Evolutionary conservation across 768 basidiomycete species (phyloP).

Genomic region (Phylloporus scabripes): DNA sequence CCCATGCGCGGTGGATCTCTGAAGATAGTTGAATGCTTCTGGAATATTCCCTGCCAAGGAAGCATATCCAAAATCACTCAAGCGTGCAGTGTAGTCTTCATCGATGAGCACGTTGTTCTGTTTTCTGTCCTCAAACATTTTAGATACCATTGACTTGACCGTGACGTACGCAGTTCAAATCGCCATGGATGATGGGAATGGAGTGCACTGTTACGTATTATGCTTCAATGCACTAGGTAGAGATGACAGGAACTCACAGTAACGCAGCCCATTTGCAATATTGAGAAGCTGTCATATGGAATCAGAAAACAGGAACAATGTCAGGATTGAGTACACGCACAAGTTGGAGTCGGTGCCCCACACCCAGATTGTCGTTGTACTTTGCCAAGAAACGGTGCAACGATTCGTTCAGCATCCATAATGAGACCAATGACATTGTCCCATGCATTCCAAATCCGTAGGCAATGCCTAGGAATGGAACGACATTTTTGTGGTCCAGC

Average conservation of each 20-base stretch:
- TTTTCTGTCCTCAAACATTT: not conserved
- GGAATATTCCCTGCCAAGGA: constrained; percentile 15
- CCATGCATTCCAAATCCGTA: constrained; percentile 21
- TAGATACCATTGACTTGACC: too few species aligned
- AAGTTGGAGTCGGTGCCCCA: constrained; percentile 6
- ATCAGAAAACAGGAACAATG: constrained; percentile 11
- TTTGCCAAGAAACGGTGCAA: constrained; percentile 16
- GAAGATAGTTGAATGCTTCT: constrained; percentile 1
- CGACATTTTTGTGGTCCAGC: constrained; percentile 20
- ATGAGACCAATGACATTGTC: constrained; percentile 25
- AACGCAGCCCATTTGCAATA: constrained; percentile 8
- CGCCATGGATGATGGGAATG: constrained; percentile 2
- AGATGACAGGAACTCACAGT: not conserved
- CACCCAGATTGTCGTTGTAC: not conserved
- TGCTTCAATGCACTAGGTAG: too few species aligned
- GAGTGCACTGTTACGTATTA: constrained; percentile 6
- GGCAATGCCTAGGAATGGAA: constrained; percentile 25
- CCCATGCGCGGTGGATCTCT: constrained; percentile 15
- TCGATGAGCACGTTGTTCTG: constrained; percentile 12
- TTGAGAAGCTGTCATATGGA: constrained; percentile 16
- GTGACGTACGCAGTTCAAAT: too few species aligned
- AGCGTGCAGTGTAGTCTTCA: constrained; percentile 26
- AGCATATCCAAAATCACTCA: constrained; percentile 40
- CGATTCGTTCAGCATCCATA: constrained; percentile 27
- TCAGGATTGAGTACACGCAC: constrained; percentile 9